These are phyloP conservation scores for Xylaria sp. DNA, from an alignment of 2,329 filamentous ascomycete genomes.

Conservation along the genomic window DNA sequence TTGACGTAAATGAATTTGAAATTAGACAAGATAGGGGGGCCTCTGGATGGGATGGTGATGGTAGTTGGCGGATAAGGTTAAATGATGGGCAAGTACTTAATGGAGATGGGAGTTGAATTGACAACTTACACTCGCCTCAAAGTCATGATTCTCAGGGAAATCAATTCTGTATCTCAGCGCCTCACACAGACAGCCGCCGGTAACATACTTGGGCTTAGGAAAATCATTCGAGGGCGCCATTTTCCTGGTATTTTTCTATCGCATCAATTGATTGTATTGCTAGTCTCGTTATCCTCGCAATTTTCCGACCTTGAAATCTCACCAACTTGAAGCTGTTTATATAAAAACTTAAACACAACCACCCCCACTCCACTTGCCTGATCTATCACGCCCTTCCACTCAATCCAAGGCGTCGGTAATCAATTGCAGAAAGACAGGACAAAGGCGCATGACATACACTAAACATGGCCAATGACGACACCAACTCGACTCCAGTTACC, in stretches of 20 bases:
- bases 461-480: conserved; percentile 6
- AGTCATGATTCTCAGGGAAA: conserved; percentile 60
- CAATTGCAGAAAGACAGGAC: neutral
- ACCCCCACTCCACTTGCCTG: neutral
- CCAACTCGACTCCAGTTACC: neutral
- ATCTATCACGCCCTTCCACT: conserved; percentile 24
- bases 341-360: neutral
- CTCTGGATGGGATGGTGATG: neutral
- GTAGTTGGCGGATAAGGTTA: neutral
- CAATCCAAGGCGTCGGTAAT: conserved; percentile 15
- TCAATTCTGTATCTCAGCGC: conserved; percentile 60
- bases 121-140: conserved; percentile 45
- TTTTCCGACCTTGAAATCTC: too few relatives aligned
- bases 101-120: neutral
- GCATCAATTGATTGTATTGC: neutral
- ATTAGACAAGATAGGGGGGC: too few relatives aligned
- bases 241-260: neutral
- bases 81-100: neutral
- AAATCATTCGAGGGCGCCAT: conserved; percentile 28
- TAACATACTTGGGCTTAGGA: conserved; percentile 49
- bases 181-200: conserved; percentile 64
- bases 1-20: neutral
- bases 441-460: neutral
- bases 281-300: neutral
- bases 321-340: neutral